A percentile compares a stretch with the other conserved stretches of the same genome.
Conservation (phyloP, 441 rosid species). For the Gossypium laxum region DNA sequence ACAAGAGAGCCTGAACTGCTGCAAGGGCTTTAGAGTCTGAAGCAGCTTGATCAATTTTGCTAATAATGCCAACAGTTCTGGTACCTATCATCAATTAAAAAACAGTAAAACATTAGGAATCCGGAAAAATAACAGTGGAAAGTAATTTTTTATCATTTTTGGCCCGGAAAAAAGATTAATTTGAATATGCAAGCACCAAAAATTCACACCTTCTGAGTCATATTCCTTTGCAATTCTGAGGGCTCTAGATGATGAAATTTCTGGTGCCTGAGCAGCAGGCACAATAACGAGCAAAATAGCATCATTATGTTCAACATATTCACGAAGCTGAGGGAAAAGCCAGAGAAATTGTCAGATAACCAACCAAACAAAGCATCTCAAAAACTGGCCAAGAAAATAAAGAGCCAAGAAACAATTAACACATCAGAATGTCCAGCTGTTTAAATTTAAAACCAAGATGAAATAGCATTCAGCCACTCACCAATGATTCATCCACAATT, state of each 20-base stretch:
- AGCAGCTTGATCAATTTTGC: constrained; percentile 89
- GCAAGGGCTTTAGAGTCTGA: constrained; percentile 76
- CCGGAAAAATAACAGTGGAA: neutral
- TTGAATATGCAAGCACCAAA: neutral
- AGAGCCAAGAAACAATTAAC: neutral
- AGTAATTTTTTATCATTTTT: neutral
- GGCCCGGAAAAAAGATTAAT: neutral
- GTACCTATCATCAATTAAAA: constrained; percentile 47
- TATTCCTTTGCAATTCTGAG: constrained; percentile 77
- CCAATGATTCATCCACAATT: constrained; percentile 72
- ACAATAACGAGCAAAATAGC: constrained; percentile 73
- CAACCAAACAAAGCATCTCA: constrained; percentile 13
- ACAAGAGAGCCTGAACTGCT: constrained; percentile 81
- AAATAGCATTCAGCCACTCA: constrained; percentile 25
- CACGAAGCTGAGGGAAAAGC: constrained; percentile 44
- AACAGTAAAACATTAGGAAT: neutral
- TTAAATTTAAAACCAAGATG: constrained; percentile 8
- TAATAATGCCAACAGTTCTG: constrained; percentile 78
- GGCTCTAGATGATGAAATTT: constrained; percentile 78
- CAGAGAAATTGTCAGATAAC: constrained; percentile 15
- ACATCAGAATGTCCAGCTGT: neutral
- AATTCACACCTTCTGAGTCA: constrained; percentile 61
- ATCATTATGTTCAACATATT: constrained; percentile 67
- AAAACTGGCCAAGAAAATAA: neutral
- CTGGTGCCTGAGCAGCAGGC: constrained; percentile 79